Conservation (phyloP, 129 eudicot genomes). For the Gnaphalium uliginosum region DNA sequence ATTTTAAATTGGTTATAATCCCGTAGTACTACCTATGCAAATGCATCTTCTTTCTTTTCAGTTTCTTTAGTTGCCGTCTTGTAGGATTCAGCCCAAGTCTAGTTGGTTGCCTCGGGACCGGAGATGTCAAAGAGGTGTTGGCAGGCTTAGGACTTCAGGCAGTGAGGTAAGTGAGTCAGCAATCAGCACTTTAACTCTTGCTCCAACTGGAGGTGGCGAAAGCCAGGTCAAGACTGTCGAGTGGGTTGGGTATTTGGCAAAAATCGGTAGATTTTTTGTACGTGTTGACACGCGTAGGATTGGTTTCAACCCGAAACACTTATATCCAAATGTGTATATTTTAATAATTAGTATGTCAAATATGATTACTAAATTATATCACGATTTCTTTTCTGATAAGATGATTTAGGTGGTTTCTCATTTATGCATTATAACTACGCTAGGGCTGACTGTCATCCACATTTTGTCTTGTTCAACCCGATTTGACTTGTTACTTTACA, state of each 20-base stretch:
- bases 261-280: too few species aligned
- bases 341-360: not conserved
- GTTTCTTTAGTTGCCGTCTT: constrained; percentile 22
- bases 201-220: not conserved
- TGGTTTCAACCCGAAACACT: too few species aligned
- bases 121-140: constrained; percentile 53
- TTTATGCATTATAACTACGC: not conserved
- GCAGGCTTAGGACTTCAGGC: constrained; percentile 75
- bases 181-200: not conserved
- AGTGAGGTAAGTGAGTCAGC: constrained; percentile 46
- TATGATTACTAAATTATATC: not conserved
- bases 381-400: not conserved
- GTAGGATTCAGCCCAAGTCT: constrained; percentile 44
- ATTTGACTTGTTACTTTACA: not conserved
- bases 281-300: too few species aligned
- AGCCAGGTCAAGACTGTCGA: not conserved
- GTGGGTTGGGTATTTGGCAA: not conserved
- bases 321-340: not conserved
- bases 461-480: too few species aligned
- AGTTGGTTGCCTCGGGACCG: constrained; percentile 53
- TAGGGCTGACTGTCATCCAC: not conserved
- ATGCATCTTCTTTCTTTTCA: constrained; percentile 17
- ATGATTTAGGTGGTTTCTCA: not conserved
- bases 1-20: constrained; percentile 21
- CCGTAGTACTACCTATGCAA: constrained; percentile 10